Percentiles rank a stretch among this genome's conserved stretches.
Evolutionary conservation across 148 eudicot genomes (phyloP).

Genomic region (Salicornia ramosissima): DNA sequence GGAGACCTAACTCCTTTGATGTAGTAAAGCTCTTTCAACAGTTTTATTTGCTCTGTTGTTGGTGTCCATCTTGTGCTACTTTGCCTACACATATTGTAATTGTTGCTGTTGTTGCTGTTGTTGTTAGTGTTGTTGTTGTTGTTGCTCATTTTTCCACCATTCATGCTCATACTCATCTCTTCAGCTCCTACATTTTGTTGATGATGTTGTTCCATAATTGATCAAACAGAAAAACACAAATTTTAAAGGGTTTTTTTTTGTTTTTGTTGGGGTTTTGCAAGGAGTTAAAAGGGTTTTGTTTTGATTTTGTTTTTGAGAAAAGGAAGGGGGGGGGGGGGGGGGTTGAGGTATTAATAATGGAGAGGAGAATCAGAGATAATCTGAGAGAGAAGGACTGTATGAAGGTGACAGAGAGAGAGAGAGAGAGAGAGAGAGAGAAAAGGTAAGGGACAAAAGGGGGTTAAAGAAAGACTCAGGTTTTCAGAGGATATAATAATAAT

Average conservation of each 20-base stretch:
- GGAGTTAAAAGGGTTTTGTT: background rate
- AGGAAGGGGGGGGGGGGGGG: constrained; percentile 15
- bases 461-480: constrained; percentile 39
- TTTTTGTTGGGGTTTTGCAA: background rate
- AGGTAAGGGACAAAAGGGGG: constrained; percentile 87
- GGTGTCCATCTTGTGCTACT: constrained; percentile 89
- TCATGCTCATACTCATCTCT: constrained; percentile 10
- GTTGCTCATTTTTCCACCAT: constrained; percentile 23
- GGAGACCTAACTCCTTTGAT: constrained; percentile 88
- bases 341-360: constrained; percentile 14
- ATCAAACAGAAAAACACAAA: background rate
- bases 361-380: constrained; percentile 53
- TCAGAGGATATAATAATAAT: constrained; percentile 27
- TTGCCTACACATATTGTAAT: constrained; percentile 57
- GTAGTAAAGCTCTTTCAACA: constrained; percentile 92
- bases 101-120: background rate
- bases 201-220: constrained; percentile 35
- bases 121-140: background rate
- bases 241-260: background rate
- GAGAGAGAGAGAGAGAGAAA: constrained; percentile 27
- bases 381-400: constrained; percentile 80
- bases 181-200: constrained; percentile 19
- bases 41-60: constrained; percentile 87
- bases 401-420: constrained; percentile 59
- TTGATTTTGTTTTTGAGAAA: background rate